Evolutionary conservation across 345 rosid genomes (phyloP).

Genomic region (Linum lewisii): DNA sequence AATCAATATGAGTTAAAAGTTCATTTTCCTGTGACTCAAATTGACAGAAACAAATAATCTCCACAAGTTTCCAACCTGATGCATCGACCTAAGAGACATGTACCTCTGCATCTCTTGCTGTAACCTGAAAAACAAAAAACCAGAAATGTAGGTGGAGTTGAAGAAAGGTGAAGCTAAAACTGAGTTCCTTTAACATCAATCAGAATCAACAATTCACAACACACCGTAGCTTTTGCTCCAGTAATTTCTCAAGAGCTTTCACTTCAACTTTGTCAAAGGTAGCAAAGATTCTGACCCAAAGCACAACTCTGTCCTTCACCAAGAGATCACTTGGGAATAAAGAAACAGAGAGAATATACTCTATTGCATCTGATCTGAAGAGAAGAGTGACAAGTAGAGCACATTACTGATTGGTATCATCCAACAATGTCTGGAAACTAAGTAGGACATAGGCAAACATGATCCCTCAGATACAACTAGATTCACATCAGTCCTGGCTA

Average conservation of each 20-base stretch:
- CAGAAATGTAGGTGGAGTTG: constrained; percentile 24
- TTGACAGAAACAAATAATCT: constrained; percentile 5
- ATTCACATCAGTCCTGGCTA: no score
- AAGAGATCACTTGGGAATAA: constrained; percentile 60
- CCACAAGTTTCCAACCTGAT: constrained; percentile 49
- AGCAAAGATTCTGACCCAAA: constrained; percentile 73
- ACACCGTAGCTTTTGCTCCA: constrained; percentile 96
- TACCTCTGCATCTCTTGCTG: constrained; percentile 96
- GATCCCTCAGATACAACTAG: not conserved
- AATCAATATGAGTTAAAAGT: constrained; percentile 13
- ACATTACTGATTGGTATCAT: not conserved
- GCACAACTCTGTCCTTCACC: constrained; percentile 50
- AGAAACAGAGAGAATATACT: constrained; percentile 52
- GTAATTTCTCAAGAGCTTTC: constrained; percentile 78
- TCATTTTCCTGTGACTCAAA: constrained; percentile 8
- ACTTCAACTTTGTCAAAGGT: constrained; percentile 76
- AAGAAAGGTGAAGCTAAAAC: constrained; percentile 11
- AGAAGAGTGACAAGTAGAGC: constrained; percentile 17
- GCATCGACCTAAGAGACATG: constrained; percentile 64
- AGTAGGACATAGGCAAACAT: not conserved
- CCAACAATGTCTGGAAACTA: no score
- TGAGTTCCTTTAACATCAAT: constrained; percentile 13
- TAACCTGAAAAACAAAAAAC: constrained; percentile 62
- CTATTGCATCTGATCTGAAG: constrained; percentile 89
- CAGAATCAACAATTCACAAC: constrained; percentile 14